Evolutionary conservation across 495 filamentous ascomycete species (phyloP).

Genomic region (Clavariopsis aquatica): DNA sequence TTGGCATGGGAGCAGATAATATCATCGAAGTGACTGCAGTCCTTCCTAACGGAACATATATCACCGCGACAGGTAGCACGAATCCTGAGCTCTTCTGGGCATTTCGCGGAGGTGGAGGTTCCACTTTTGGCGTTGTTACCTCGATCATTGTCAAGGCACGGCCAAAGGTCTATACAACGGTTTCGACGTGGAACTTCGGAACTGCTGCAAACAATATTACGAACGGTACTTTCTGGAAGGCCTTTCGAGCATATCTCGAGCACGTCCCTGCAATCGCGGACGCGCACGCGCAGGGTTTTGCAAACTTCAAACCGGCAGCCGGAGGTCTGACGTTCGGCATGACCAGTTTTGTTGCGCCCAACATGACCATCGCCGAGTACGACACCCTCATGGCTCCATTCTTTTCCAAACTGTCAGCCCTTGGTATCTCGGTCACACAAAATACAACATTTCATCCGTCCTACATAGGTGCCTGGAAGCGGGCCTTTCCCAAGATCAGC

Average conservation of each 20-base stretch:
- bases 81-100: conserved; percentile 35
- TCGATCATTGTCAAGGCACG: conserved; percentile 19
- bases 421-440: background rate
- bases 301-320: background rate
- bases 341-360: conserved; percentile 17
- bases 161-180: conserved; percentile 18
- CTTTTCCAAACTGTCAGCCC: conserved; percentile 4
- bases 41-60: conserved; percentile 12
- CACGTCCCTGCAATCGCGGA: background rate
- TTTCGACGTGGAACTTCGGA: conserved; percentile 8
- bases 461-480: conserved; percentile 6
- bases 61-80: background rate
- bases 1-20: conserved; percentile 30
- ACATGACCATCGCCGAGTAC: conserved; percentile 1
- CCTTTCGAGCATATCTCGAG: conserved; percentile 5
- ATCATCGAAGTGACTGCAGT: conserved; percentile 16
- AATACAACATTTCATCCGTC: conserved; percentile 11
- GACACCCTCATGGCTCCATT: conserved; percentile 14
- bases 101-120: conserved; percentile 29
- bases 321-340: conserved; percentile 9
- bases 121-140: conserved; percentile 31
- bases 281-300: conserved; percentile 3
- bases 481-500: background rate
- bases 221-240: conserved; percentile 15
- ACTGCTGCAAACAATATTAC: background rate